A percentile compares a stretch with the other conserved stretches of the same genome.
Evolutionary conservation across 2,329 filamentous ascomycete species (phyloP).

Genomic region (Coniochaeta hoffmannii): DNA sequence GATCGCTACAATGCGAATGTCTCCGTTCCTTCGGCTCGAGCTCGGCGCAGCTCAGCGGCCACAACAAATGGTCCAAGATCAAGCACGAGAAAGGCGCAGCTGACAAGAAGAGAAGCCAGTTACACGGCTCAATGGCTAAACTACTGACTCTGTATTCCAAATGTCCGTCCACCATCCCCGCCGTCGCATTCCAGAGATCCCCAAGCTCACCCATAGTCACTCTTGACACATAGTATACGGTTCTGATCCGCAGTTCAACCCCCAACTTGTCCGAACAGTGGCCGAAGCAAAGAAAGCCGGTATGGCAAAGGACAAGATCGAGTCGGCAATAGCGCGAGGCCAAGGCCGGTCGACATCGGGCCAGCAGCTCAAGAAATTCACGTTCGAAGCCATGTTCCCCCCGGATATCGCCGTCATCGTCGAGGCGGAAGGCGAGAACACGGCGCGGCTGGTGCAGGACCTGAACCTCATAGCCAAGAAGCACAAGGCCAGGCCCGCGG

Average conservation of each 20-base stretch:
- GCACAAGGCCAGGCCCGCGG: constrained; percentile 59
- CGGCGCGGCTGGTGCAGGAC: constrained; percentile 64
- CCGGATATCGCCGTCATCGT: constrained; percentile 72
- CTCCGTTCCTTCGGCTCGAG: constrained; percentile 41
- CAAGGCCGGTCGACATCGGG: constrained; percentile 76
- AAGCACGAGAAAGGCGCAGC: constrained; percentile 87
- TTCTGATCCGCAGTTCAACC: constrained; percentile 64
- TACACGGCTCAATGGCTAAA: constrained; percentile 61
- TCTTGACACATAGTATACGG: constrained; percentile 61
- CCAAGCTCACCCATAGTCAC: constrained; percentile 4
- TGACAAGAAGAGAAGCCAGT: constrained; percentile 70
- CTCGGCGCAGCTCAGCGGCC: constrained; percentile 50
- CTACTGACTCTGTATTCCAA: constrained; percentile 70
- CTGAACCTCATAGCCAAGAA: constrained; percentile 66
- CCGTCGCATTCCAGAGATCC: constrained; percentile 3
- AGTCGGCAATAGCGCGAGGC: constrained; percentile 78
- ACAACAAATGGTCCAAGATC: constrained; percentile 95
- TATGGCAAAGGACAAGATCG: constrained; percentile 78
- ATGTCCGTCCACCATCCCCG: constrained; percentile 37
- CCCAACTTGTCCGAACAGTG: constrained; percentile 67
- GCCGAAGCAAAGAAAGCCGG: constrained; percentile 73
- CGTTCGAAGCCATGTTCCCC: constrained; percentile 74
- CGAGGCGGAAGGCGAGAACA: constrained; percentile 80
- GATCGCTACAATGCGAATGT: constrained; percentile 35
- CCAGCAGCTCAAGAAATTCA: constrained; percentile 65